Base-by-base conservation (phyloP, 2,329 filamentous ascomycete genomes). In the Furcasterigmium furcatum region DNA sequence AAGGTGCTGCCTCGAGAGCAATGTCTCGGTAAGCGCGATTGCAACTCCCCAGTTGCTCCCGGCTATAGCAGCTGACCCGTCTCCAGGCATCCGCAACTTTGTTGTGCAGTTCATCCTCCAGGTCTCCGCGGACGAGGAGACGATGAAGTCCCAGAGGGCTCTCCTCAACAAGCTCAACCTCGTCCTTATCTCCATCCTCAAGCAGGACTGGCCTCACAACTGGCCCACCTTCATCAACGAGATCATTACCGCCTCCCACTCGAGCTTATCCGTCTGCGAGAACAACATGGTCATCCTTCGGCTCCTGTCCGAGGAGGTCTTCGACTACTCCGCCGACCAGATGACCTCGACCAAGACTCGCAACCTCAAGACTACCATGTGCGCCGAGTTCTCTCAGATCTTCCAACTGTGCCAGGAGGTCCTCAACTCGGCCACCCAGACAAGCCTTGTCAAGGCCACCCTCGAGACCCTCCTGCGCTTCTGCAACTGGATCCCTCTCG, bases 161-260 rank as follows among this genome's bases (percentile, higher is more conserved):
- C 82, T 99, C 49, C 77, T 99, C 62, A 97, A 97, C 80, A 99
- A 99, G 76, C 84, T 99, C 51, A 99, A 99, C 63, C 81, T 99
- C 59, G 92, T 97, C 47, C 86, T 99, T 53, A 90, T 99, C 58
- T 96, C 91, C 47, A 92, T 99, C 52, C 76, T 99, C 62, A 99
- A 99, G 78, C 94, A 99, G 72, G 94, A 99, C 71, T 99, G 94
- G 94, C 94, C 94, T 46, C 92, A 97, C 72, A 95, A 99, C 76
- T 99, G 95, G 94, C 94, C 95, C 10, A 96, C 91, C 18, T 99
- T 99, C 70, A 97, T 99, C 79, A 97, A 97, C 76, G 94, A 99
- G 74, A 99, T 99, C 68, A 91, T 99, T 58, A 87, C 90, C 19
- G 92, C 94, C 46, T 97, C 91, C 71, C 91, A 95, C 65, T 92